A percentile compares a stretch with the other conserved stretches of the same genome.
phyloP scores from a whole-genome alignment of 2,329 filamentous ascomycete genomes.

The Colletotrichum sp. region DNA sequence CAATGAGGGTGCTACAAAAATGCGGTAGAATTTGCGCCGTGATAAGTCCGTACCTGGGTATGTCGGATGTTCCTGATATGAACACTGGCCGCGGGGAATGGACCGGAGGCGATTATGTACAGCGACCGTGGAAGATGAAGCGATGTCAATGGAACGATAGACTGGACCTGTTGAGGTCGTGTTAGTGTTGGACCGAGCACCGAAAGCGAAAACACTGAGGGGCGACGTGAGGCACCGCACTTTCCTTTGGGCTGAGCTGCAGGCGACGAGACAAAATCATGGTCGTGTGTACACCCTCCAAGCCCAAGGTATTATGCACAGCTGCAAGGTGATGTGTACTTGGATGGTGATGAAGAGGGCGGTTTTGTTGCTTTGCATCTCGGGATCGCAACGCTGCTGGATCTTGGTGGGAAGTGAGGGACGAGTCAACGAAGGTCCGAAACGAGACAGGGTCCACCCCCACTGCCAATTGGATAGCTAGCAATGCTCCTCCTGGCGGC shows the following conservation, averaged over 20 bases:
- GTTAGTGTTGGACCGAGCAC: background rate
- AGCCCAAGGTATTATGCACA: background rate
- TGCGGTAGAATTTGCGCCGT: background rate
- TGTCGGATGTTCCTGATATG: background rate
- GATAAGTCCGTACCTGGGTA: background rate
- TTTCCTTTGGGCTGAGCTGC: background rate
- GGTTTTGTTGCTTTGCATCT: background rate
- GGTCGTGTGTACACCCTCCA: background rate
- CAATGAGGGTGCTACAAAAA: background rate
- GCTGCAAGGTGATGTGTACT: background rate
- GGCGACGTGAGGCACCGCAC: background rate
- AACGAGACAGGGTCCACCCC: slow-evolving; percentile 16
- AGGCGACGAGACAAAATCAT: background rate
- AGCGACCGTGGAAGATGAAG: background rate
- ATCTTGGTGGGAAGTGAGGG: background rate
- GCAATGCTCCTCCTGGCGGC: background rate
- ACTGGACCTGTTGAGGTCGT: background rate
- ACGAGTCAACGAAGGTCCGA: slow-evolving; percentile 8
- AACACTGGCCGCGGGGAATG: background rate
- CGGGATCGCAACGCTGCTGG: background rate
- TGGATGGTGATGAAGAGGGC: background rate
- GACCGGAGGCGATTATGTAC: background rate
- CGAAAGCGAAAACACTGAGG: background rate
- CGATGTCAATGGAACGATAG: background rate
- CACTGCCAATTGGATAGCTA: background rate